Evolutionary conservation across 331 rosid species (phyloP).

Genomic region (Malus hybrid): DNA sequence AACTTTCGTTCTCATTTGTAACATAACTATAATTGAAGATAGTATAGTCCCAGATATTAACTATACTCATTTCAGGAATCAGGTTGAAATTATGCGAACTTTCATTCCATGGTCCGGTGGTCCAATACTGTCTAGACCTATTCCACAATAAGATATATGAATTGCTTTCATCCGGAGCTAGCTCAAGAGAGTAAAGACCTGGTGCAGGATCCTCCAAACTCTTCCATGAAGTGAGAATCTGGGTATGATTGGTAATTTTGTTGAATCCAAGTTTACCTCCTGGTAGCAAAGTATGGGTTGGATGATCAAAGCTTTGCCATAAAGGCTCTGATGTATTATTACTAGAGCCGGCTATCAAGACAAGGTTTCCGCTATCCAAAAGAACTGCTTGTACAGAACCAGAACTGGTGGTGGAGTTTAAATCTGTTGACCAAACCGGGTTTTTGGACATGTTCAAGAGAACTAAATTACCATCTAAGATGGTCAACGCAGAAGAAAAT

Average conservation of each 20-base stretch:
- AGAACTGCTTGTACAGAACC: slow-evolving; percentile 11
- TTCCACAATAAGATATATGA: not conserved
- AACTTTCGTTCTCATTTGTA: not conserved
- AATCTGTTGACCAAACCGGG: slow-evolving; percentile 19
- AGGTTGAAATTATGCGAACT: not conserved
- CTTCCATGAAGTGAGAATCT: no score
- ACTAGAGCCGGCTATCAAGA: slow-evolving; percentile 12
- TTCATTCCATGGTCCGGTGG: slow-evolving; percentile 10
- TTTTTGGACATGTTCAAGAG: not conserved
- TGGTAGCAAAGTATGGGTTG: slow-evolving; percentile 18
- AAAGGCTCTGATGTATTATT: slow-evolving; percentile 2
- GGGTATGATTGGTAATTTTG: not conserved
- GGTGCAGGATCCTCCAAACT: not conserved
- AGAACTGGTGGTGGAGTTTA: not conserved
- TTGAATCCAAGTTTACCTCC: not conserved
- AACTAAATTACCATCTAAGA: slow-evolving; percentile 16
- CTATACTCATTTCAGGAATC: not conserved
- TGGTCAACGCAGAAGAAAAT: slow-evolving; percentile 2
- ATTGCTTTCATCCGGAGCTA: not conserved
- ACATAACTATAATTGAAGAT: not conserved
- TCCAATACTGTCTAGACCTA: not conserved
- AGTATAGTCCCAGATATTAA: no score
- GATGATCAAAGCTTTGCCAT: slow-evolving; percentile 42
- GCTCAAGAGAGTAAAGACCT: slow-evolving; percentile 6
- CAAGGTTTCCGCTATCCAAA: slow-evolving; percentile 23